Conservation (phyloP, 2,329 filamentous ascomycete genomes). For the Hypocreales sp. region DNA sequence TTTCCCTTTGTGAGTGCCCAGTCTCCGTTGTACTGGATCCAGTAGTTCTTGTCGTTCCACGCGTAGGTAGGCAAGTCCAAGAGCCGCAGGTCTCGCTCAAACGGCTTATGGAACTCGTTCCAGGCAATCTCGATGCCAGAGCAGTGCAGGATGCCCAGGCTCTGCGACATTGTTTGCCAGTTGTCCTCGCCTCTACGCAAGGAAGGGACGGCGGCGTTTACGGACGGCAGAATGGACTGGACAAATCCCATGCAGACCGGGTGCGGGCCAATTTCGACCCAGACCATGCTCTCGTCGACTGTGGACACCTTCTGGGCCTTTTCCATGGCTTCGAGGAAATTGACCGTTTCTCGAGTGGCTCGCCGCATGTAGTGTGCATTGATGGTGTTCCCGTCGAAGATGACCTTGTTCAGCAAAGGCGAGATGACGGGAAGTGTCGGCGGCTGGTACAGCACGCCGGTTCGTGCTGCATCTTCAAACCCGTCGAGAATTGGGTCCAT, state of each 20-base stretch:
- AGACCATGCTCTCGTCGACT: conserved; percentile 16
- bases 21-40: conserved; percentile 49
- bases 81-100: conserved; percentile 25
- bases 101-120: conserved; percentile 49
- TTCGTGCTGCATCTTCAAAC: conserved; percentile 19
- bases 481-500: conserved; percentile 26
- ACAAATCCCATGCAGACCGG: conserved; percentile 49
- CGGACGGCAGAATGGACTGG: conserved; percentile 39
- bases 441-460: not conserved
- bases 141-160: conserved; percentile 39
- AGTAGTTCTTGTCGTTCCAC: conserved; percentile 61
- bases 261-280: conserved; percentile 55
- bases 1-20: conserved; percentile 55
- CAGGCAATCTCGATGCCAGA: conserved; percentile 31
- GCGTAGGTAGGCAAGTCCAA: conserved; percentile 52
- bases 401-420: conserved; percentile 32
- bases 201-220: conserved; percentile 38
- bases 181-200: conserved; percentile 48
- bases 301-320: not conserved
- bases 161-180: conserved; percentile 42
- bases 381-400: conserved; percentile 21
- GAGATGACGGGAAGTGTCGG: conserved; percentile 2
- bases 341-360: conserved; percentile 1
- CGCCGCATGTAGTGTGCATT: conserved; percentile 3
- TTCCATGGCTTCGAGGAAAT: conserved; percentile 14